A percentile compares a stretch with the other conserved stretches of the same genome.
Conservation (phyloP, 116 monocot species). For the Trichopus zeylanicus region DNA sequence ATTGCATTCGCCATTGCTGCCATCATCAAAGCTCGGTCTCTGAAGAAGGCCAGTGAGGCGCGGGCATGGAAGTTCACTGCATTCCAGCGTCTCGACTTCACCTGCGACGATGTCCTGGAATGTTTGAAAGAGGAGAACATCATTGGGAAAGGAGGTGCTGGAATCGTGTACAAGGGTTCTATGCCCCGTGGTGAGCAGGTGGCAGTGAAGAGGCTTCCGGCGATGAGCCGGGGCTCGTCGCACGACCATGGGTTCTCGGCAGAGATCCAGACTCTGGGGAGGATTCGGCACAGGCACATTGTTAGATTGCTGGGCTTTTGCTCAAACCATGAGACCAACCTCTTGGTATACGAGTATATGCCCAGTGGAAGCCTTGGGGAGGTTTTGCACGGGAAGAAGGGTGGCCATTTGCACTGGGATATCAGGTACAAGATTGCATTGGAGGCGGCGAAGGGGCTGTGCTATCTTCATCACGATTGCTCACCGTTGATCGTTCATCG, state of each 20-base stretch:
- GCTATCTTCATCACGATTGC: constrained; percentile 25
- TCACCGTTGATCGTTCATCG: constrained; percentile 21
- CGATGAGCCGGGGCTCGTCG: constrained; percentile 11
- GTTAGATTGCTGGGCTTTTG: constrained; percentile 21
- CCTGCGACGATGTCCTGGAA: constrained; percentile 29
- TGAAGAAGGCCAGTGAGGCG: constrained; percentile 31
- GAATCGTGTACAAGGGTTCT: constrained; percentile 37
- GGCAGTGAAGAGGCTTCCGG: constrained; percentile 17
- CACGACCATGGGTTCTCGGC: constrained; percentile 22
- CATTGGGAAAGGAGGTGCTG: constrained; percentile 52
- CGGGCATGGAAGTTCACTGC: constrained; percentile 23
- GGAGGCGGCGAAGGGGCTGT: constrained; percentile 24
- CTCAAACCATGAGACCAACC: constrained; percentile 19
- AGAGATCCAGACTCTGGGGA: constrained; percentile 21
- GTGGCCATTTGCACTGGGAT: constrained; percentile 20
- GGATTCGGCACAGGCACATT: constrained; percentile 20
- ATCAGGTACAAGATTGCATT: constrained; percentile 14
- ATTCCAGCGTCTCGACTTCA: constrained; percentile 16
- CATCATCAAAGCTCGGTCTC: constrained; percentile 34
- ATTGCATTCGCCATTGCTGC: constrained; percentile 30
- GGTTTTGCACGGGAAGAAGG: constrained; percentile 25
- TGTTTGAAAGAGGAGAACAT: constrained; percentile 48
- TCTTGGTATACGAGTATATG: constrained; percentile 24
- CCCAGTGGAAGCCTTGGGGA: constrained; percentile 24
- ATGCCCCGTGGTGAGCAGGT: constrained; percentile 32